A percentile compares a stretch with the other conserved stretches of the same genome.
These are phyloP conservation scores for Apostasia ramifera DNA, from an alignment of 106 monocot genomes.

Conservation along the genomic window DNA sequence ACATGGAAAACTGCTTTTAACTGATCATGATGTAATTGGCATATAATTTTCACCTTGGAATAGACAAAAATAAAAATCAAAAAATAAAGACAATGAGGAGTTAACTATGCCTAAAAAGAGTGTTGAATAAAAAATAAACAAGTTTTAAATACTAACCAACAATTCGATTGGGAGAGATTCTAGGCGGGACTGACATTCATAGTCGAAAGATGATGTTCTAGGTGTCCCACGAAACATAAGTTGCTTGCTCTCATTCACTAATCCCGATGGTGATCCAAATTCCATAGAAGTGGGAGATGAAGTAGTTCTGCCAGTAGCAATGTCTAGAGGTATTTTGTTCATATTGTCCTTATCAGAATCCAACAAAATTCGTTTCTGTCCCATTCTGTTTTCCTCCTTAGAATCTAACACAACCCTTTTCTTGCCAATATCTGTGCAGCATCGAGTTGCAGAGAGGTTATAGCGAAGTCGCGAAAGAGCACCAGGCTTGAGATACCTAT, in stretches of 20 bases:
- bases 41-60: conserved; percentile 75
- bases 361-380: conserved; percentile 14
- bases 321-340: background rate
- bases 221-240: conserved; percentile 47
- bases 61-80: background rate
- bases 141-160: conserved; percentile 40
- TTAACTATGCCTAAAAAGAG: background rate
- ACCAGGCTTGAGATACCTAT: conserved; percentile 73
- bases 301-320: conserved; percentile 4
- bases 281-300: conserved; percentile 20
- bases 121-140: background rate
- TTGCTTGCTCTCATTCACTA: conserved; percentile 14
- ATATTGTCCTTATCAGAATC: background rate
- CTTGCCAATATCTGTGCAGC: conserved; percentile 73
- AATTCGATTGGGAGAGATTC: conserved; percentile 87
- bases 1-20: conserved; percentile 87
- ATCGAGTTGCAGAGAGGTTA: conserved; percentile 37
- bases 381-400: conserved; percentile 25
- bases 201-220: conserved; percentile 31
- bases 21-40: conserved; percentile 91
- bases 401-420: conserved; percentile 53
- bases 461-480: conserved; percentile 61
- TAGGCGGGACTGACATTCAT: conserved; percentile 48
- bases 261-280: background rate
- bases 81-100: background rate